Conservation (phyloP, 2,329 filamentous ascomycete genomes). For the Botryosphaeria dothidea region DNA sequence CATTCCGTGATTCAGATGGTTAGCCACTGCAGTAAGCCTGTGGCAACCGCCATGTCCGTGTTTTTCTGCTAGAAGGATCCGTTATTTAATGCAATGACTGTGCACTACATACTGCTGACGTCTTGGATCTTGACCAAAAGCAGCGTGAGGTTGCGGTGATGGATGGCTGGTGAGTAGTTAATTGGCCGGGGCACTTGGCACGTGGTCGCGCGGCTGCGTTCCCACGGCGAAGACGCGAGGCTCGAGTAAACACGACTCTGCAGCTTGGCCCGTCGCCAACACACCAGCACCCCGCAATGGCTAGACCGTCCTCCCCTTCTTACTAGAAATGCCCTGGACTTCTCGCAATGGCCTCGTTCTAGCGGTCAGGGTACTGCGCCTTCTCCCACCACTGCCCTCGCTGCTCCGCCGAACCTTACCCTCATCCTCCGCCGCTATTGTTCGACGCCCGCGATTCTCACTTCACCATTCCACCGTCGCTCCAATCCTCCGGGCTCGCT, state of each 20-base stretch:
- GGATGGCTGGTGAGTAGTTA: too few relatives aligned
- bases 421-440: background rate
- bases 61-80: too few relatives aligned
- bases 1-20: too few relatives aligned
- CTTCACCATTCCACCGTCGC: background rate
- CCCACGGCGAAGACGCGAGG: constrained; percentile 3
- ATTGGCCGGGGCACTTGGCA: background rate
- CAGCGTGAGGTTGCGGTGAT: too few relatives aligned
- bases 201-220: constrained; percentile 3
- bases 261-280: background rate
- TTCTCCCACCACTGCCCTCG: too few relatives aligned
- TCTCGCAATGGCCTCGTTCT: background rate
- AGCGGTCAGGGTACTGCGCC: background rate
- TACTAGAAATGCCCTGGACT: background rate
- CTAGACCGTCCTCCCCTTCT: background rate
- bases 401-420: background rate
- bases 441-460: background rate
- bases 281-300: background rate
- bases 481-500: background rate
- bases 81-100: too few relatives aligned
- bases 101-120: too few relatives aligned
- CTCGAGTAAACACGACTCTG: background rate
- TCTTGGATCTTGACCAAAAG: too few relatives aligned
- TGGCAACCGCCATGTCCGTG: too few relatives aligned
- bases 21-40: too few relatives aligned